Base-by-base conservation (phyloP, 108 stramenopile genomes). In the Stephanodiscus minutulus region DNA sequence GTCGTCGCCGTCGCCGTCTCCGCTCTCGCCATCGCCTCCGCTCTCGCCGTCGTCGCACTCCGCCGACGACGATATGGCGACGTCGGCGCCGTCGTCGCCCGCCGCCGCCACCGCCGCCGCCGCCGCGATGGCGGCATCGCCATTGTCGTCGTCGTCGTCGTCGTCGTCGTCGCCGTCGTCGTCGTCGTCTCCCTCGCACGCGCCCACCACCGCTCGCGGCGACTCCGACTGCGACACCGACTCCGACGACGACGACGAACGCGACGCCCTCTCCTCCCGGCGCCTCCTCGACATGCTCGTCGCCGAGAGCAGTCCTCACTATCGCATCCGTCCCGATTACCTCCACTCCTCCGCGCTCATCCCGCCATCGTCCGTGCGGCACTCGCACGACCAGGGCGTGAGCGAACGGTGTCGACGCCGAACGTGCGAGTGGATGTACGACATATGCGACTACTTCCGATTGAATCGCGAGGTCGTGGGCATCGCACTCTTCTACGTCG, bases 361-460 rank as follows among this genome's bases (percentile, higher is more conserved):
- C 41, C 31, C 53, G 20, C 33, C 66, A 0, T 31, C 66, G 39
- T n/a, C 74, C 36, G 5, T 33, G 29, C 53, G 48, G 1, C 25
- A 39, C 11, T 54, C 69, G 44, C 29, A 56, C 21, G 61, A 73
- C 7, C 54, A 56, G 35, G 79, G 72, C 20, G 79, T 80, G 15
- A 66, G 57, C 10, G 87, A 86, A 47, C 74, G 82, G 53, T 94
- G 93, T 77, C 74, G 93, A 11, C 73, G 85, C 20, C 85, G 82
- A 52, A 95, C 90, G 7, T 91, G 85, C 61, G 90, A 92, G 63
- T 95, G 93, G 93, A 85, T 86, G 63, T 95, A 88, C 58, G 84
- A 88, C 44, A 86, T 92, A 13, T 78, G 91, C 39, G 94, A 95
- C 72, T 85, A 92, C 77, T 95, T 95, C 70, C 76, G 73, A 6